A percentile compares a stretch with the other conserved stretches of the same genome.
Evolutionary conservation across 352 stramenopile genomes (phyloP).

Genomic region (Pythium plurisporium): DNA sequence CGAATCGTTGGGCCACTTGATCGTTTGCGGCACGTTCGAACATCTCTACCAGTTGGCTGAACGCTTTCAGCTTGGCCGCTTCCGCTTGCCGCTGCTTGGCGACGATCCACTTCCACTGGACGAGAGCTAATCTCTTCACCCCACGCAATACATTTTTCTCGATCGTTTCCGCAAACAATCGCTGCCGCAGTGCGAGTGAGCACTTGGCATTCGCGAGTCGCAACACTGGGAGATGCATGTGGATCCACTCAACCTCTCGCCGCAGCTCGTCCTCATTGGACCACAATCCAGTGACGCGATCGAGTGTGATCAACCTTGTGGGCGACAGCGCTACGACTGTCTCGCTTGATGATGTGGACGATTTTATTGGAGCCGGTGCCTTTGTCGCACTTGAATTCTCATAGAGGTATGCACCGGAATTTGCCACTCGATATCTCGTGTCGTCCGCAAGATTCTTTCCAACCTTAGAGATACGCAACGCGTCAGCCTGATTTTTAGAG

Average conservation of each 20-base stretch:
- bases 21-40: neutral
- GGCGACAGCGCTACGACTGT: too few species aligned
- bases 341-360: too few species aligned
- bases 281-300: neutral
- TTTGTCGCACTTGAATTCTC: too few species aligned
- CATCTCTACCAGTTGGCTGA: constrained; percentile 5
- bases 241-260: constrained; percentile 58
- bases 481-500: too few species aligned
- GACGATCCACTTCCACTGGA: constrained; percentile 30
- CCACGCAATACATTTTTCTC: constrained; percentile 23
- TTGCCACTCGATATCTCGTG: constrained; percentile 6
- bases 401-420: neutral
- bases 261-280: constrained; percentile 17
- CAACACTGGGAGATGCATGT: constrained; percentile 48
- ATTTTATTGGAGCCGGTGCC: too few species aligned
- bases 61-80: neutral
- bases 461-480: too few species aligned
- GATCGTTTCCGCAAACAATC: constrained; percentile 38
- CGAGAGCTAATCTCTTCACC: constrained; percentile 21
- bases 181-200: constrained; percentile 34
- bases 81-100: constrained; percentile 22
- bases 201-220: constrained; percentile 39
- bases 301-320: too few species aligned
- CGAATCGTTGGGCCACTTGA: constrained; percentile 10
- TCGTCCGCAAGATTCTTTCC: too few species aligned